Evolutionary conservation across 139 green algal genomes (phyloP), one percentile per base, ranked within the genome.

Genomic region (Spirogloea muscicola): DNA sequence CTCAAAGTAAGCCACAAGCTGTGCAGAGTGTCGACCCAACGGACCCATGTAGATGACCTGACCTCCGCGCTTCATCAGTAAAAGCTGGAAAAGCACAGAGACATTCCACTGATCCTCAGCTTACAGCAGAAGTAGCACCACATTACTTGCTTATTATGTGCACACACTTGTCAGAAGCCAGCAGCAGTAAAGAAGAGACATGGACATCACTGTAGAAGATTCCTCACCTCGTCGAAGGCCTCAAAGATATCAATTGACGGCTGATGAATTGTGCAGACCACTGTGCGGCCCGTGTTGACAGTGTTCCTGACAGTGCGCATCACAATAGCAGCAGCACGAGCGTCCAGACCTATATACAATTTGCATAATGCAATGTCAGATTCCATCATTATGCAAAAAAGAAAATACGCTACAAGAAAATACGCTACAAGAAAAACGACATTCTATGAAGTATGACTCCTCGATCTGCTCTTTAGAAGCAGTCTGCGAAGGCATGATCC

Each of bases 181-280:
- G n/a, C n/a, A n/a, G n/a, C n/a, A 52, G 44, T 13, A n/a, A n/a
- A n/a, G n/a, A n/a, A n/a, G n/a, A n/a, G n/a, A n/a, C n/a, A n/a
- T n/a, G n/a, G n/a, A n/a, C n/a, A n/a, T n/a, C n/a, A n/a, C n/a
- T n/a, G 59, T n/a, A 95, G 84, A 69, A 93, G 76, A 69, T 96
- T n/a, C n/a, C n/a, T n/a, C n/a, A 76, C 38, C 38, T 72, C 44
- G 25, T 84, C 72, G 46, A 84, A 84, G 5, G 68, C 31, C 39
- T 72, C 41, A 40, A 84, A 84, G 51, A 84, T 76, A 10, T 80
- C 70, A 33, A 40, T 72, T 33, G 38, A 68, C 10, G 91, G 91
- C 74, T 96, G 91, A 76, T 96, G 91, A 63, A 96, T 95, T 69
- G 91, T 96, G 25, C 89, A 89, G 46, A 96, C 87, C 10, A 97